Conservation (phyloP, 495 filamentous ascomycete species). For the Clavariopsis aquatica region DNA sequence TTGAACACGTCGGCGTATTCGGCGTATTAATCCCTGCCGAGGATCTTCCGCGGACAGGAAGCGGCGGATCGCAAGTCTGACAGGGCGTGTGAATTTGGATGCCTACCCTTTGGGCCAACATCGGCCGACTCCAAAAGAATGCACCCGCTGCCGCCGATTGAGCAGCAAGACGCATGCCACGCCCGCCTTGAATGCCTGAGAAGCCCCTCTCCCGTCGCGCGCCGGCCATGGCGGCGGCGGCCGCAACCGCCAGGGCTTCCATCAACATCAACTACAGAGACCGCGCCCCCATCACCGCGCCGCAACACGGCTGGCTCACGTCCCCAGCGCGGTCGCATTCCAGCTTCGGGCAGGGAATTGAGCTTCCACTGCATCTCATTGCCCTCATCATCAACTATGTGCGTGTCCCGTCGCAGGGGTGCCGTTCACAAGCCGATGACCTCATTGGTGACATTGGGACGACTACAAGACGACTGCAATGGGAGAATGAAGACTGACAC, state of each 20-base stretch:
- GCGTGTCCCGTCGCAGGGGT: constrained; percentile 24
- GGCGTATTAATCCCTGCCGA: constrained; percentile 1
- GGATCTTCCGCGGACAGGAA: background rate
- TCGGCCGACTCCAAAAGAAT: background rate
- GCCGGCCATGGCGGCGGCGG: background rate
- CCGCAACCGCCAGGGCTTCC: background rate
- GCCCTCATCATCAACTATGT: constrained; percentile 58
- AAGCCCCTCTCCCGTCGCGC: background rate
- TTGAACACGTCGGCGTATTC: background rate
- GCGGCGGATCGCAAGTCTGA: background rate
- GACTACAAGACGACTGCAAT: background rate
- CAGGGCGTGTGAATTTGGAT: background rate
- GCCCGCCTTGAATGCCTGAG: background rate
- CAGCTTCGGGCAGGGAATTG: constrained; percentile 19
- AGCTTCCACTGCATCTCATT: constrained; percentile 61
- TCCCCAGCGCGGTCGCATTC: constrained; percentile 31
- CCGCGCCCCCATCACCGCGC: constrained; percentile 15
- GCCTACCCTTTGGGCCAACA: background rate
- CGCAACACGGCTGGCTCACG: constrained; percentile 28
- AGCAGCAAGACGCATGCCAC: background rate
- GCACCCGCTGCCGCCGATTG: background rate
- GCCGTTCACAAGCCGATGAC: background rate
- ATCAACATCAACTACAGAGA: background rate
- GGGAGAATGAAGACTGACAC: background rate
- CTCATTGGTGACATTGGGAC: constrained; percentile 8